phyloP scores from a whole-genome alignment of 305 asterid species.

The Ruellia speciosa region DNA sequence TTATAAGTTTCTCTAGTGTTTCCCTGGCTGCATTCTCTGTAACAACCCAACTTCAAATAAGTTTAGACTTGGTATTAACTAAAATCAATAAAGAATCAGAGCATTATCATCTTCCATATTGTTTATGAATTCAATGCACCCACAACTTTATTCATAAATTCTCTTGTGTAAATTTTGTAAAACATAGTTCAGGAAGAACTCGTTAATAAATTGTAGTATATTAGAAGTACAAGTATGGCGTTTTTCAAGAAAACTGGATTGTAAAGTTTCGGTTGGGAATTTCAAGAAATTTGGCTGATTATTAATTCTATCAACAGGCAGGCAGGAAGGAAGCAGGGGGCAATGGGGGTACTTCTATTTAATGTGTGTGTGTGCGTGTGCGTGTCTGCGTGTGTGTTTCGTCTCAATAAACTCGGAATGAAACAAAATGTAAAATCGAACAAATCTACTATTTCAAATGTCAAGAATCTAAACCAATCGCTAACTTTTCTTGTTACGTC shows the following conservation, averaged over 20 bases:
- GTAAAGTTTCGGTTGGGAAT: too few species aligned
- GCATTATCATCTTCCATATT: slow-evolving; percentile 9
- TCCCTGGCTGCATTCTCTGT: slow-evolving; percentile 67
- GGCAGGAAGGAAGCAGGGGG: too few species aligned
- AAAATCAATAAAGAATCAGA: slow-evolving; percentile 9
- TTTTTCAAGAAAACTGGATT: too few species aligned
- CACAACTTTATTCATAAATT: background rate
- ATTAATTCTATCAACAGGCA: too few species aligned
- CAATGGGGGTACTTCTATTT: too few species aligned
- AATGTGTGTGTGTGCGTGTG: too few species aligned
- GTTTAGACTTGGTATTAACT: slow-evolving; percentile 6
- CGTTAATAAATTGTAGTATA: too few species aligned
- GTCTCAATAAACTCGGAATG: too few species aligned
- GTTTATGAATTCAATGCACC: background rate
- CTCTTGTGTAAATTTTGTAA: background rate
- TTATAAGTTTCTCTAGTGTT: slow-evolving; percentile 60
- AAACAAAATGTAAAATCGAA: background rate
- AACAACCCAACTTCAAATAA: slow-evolving; percentile 11
- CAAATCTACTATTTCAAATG: background rate
- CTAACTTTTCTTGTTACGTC: background rate
- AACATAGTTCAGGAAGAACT: background rate
- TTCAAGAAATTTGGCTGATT: too few species aligned
- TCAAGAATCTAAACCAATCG: background rate
- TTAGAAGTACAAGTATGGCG: too few species aligned
- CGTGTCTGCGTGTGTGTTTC: too few species aligned